Evolutionary conservation across 345 rosid genomes (phyloP).

Genomic region (Hypericum perforatum): DNA sequence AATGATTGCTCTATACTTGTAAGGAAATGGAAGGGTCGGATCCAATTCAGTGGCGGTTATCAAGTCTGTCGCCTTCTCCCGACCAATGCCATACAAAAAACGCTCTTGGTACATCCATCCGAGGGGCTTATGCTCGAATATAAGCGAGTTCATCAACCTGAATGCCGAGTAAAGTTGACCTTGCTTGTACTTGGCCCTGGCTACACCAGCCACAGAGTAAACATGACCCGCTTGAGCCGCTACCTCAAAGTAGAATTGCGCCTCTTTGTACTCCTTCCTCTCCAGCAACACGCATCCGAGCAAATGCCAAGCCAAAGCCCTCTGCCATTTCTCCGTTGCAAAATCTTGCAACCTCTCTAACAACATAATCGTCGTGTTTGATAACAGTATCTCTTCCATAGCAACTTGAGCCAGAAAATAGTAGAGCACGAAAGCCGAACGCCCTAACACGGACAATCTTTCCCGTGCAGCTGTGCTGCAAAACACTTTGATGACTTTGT

Average conservation of each 20-base stretch:
- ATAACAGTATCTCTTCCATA: conserved; percentile 46
- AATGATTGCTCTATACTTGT: conserved; percentile 65
- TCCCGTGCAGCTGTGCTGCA: conserved; percentile 51
- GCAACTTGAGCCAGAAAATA: conserved; percentile 78
- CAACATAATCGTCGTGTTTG: conserved; percentile 39
- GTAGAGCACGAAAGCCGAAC: conserved; percentile 63
- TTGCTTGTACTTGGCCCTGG: conserved; percentile 68
- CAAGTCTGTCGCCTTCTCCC: conserved; percentile 51
- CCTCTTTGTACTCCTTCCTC: conserved; percentile 49
- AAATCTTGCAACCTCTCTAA: conserved; percentile 57
- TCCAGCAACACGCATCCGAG: conserved; percentile 62
- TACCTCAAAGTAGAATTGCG: conserved; percentile 52
- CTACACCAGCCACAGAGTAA: conserved; percentile 74
- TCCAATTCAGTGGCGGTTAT: conserved; percentile 70
- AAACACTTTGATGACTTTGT: conserved; percentile 45
- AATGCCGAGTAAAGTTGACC: conserved; percentile 63
- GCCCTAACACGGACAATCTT: conserved; percentile 45
- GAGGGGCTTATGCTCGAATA: conserved; percentile 44
- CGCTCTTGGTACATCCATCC: conserved; percentile 99
- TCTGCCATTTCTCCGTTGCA: conserved; percentile 62
- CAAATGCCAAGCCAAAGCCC: conserved; percentile 67
- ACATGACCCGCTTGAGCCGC: conserved; percentile 68
- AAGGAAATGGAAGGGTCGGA: conserved; percentile 70
- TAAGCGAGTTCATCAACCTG: conserved; percentile 50
- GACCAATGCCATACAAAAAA: conserved; percentile 52